Evolutionary conservation across 768 basidiomycete species (phyloP).

Genomic region (Tephrocybe sp.): DNA sequence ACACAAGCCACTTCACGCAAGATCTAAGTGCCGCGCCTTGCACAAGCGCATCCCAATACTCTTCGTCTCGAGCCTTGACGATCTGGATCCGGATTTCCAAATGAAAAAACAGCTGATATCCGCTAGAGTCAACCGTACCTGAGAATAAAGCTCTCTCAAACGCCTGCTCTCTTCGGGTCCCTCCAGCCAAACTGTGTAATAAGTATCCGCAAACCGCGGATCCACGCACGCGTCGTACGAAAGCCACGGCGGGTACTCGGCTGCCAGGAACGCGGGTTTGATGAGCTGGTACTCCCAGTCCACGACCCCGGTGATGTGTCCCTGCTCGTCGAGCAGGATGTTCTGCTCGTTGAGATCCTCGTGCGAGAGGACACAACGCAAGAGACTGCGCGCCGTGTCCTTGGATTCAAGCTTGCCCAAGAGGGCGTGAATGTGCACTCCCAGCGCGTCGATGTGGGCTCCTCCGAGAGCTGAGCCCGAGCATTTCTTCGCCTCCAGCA

Average conservation of each 20-base stretch:
- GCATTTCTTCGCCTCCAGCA: constrained; percentile 5
- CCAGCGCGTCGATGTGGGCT: background rate
- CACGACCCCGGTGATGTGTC: no score
- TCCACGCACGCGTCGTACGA: constrained; percentile 3
- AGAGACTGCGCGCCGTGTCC: background rate
- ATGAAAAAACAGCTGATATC: background rate
- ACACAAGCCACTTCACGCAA: constrained; percentile 3
- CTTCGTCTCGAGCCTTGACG: background rate
- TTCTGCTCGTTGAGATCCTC: background rate
- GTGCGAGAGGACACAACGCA: constrained; percentile 4
- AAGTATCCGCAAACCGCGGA: background rate
- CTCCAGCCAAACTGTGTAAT: constrained; percentile 2
- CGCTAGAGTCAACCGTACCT: background rate
- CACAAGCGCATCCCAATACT: constrained; percentile 7
- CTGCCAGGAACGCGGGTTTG: no score
- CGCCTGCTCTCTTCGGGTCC: constrained; percentile 6
- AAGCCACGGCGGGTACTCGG: background rate
- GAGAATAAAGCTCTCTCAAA: constrained; percentile 3
- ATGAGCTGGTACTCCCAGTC: no score
- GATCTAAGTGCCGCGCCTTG: constrained; percentile 8
- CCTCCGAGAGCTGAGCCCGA: background rate
- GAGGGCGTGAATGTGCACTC: background rate
- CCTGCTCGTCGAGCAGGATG: background rate
- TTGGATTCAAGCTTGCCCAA: background rate
- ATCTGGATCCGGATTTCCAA: constrained; percentile 3